Base-by-base conservation (phyloP, 1,284 basidiomycete species). In the Rhodotorula sp. region DNA sequence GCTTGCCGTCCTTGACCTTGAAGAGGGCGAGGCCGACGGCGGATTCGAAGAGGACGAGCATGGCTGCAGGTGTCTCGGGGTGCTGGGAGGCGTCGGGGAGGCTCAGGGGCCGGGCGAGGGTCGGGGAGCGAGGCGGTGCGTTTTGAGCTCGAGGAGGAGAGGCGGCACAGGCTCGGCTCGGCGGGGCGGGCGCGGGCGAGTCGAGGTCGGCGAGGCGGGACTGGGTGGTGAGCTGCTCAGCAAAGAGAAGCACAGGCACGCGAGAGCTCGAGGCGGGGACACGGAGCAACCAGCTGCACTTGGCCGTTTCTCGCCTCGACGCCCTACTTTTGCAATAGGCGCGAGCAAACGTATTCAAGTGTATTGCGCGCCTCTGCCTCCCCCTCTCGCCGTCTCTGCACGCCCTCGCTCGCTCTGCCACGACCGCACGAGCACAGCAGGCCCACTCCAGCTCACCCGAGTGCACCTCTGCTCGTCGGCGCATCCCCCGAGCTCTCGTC, bases 11-110 rank as follows among this genome's bases (percentile, higher is more conserved):
- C 84, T 96, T 92, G 70, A 90, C 90, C 83, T 97, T 97, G 89
- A 99, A 98, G 69, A 99, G 90, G 85, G 93, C 95, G 86, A 95
- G 98, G 83, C 96, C 93, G 81, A 93, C 87, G 56, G 91, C 87
- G 7, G 91, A 80, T 75, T 84, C 84, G 72, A 83, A 80, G 65
- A 84, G 83, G 67, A 84, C 84, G 77, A 84, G 81, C 83, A 84
- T 84, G 63, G 19, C 77, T 62, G 61, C 21, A 2, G 54, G 23
- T 7, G 61, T 14, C 34, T 34, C 42, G 54, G 46, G 66, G 27
- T 7, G 46, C 46, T 3, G 19, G n/a, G 50, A 19, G 48, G 48
- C 19, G 45, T 48, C 21, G 59, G n/a, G 54, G 27, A 34, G 53
- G 52, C n/a, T 16, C 10, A 14, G 25, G 7, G 19, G 27, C 16